Evolutionary conservation across 208 protist genomes (phyloP), one percentile per base, ranked within the genome.

Genomic region (Leishmania mexicana): DNA sequence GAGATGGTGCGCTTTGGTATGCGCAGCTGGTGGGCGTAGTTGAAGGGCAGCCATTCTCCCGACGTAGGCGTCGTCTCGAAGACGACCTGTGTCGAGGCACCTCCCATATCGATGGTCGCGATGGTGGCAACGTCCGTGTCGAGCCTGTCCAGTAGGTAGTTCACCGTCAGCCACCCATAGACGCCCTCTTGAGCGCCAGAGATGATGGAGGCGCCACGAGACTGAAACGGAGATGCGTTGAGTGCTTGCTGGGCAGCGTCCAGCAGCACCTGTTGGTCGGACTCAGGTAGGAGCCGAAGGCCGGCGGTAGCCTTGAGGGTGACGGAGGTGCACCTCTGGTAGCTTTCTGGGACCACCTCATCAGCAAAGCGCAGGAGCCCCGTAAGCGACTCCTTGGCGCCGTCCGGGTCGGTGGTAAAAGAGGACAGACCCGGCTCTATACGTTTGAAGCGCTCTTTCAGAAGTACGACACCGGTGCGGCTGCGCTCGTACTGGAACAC

Each of bases 111-210:
- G 31, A 98, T 89, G 17, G 83, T 92, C 11, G 85, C 81, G 42
- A 88, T 78, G 1, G 75, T 88, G 58, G 35, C 53, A 2, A 60
- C 65, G 2, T 60, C 45, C 40, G 31, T 10, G 60, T 76, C 51
- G 17, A 91, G 35, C 40, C 42, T 68, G 38, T 80, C 82, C 4
- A 98, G 78, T 1, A 98, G 79, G 70, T 95, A 96, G 76, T 96
- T 95, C n/a, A 98, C 88, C 10, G 93, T 95, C 8, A 98, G 79
- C 94, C 95, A 98, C 24, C 86, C 90, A 75, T 88, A 94, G 7
- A 93, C 79, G 51, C 91, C 95, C 81, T 98, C 95, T 51, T 96
- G 92, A 10, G 73, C 82, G 13, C 93, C 95, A 38, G 83, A 80
- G 51, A 96, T 93, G 68, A 96, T 84, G 51, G 84, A 79, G 47